Evolutionary conservation across 2,329 filamentous ascomycete species (phyloP), one percentile per base, ranked within the genome.

Genomic region (Thermochaetoides dissita): DNA sequence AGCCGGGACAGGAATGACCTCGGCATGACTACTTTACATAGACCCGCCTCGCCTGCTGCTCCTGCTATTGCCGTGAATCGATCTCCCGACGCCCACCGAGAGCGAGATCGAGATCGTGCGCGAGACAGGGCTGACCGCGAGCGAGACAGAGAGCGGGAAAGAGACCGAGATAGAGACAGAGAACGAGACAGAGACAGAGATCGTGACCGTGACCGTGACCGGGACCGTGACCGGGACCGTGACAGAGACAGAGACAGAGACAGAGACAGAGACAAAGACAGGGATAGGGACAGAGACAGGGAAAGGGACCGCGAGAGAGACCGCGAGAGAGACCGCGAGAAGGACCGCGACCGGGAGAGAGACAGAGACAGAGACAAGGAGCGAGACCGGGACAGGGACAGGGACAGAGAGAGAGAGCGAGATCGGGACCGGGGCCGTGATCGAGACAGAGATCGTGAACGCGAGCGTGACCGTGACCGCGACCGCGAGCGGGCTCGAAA

Each of bases 1-100:
- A 57, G 61, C 51, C 57, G 56, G 55, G 53, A 58, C 51, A 57
- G 57, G 46, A 51, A 58, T 55, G 56, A 49, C 39, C 53, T 53
- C 54, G 59, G 56, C 55, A 60, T 59, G 58, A 60, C 51, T 53
- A 53, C 55, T 49, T 51, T 48, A 55, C 53, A 46, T 38, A 53
- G 53, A 49, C 51, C 53, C 44, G 48, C 49, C 43, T 48, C 49
- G 46, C 49, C 52, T 48, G 52, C 53, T 46, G 34, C 17, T 24
- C 17, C 17, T 24, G 50, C 54, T 49, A 51, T 49, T 50, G 52
- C 56, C 39, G 49, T 50, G 49, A 52, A 48, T 40, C 49, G 49
- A 24, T 24, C 17, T 24, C 17, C 17, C 17, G 17, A 24, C 17
- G 17, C 17, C 17, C 17, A 24, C 28, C 50, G 49, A 39, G 58